Percentiles rank a stretch among this genome's conserved stretches.
Evolutionary conservation across 2,329 filamentous ascomycete genomes (phyloP).

Genomic region (Paraconiothyrium brasiliense): DNA sequence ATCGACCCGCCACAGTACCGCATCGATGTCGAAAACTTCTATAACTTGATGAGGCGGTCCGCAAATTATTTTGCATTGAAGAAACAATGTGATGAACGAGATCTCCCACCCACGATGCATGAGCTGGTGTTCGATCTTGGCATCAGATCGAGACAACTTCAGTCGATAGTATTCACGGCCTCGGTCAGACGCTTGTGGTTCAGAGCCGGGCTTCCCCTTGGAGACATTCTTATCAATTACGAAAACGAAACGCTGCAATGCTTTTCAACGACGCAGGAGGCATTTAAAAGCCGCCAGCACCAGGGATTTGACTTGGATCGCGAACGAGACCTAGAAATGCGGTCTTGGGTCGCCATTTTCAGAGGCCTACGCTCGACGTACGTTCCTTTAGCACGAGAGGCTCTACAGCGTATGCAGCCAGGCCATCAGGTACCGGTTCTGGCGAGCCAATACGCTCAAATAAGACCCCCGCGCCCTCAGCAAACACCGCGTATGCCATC

Average conservation of each 20-base stretch:
- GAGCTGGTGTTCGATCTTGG: conserved; percentile 62
- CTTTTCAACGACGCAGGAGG: conserved; percentile 22
- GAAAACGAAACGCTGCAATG: conserved; percentile 19
- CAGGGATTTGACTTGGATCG: background rate
- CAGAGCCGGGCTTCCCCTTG: background rate
- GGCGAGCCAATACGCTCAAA: background rate
- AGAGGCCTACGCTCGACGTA: conserved; percentile 14
- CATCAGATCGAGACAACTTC: conserved; percentile 62
- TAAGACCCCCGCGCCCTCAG: background rate
- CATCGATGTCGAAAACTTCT: conserved; percentile 44
- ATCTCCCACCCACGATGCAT: conserved; percentile 65
- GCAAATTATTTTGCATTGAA: conserved; percentile 22
- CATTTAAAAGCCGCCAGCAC: conserved; percentile 11
- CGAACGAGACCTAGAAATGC: conserved; percentile 16
- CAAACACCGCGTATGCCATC: background rate
- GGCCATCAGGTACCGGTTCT: background rate
- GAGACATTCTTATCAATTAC: conserved; percentile 2
- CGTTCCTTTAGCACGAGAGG: background rate
- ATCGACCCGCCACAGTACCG: conserved; percentile 37
- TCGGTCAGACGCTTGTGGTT: conserved; percentile 57
- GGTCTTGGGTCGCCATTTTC: conserved; percentile 17
- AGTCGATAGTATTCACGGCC: conserved; percentile 64
- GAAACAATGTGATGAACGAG: conserved; percentile 29
- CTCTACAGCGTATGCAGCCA: background rate
- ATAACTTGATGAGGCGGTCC: conserved; percentile 55